Base-by-base conservation (phyloP, 177 flowering plant genomes). In the Vitis hybrid region DNA sequence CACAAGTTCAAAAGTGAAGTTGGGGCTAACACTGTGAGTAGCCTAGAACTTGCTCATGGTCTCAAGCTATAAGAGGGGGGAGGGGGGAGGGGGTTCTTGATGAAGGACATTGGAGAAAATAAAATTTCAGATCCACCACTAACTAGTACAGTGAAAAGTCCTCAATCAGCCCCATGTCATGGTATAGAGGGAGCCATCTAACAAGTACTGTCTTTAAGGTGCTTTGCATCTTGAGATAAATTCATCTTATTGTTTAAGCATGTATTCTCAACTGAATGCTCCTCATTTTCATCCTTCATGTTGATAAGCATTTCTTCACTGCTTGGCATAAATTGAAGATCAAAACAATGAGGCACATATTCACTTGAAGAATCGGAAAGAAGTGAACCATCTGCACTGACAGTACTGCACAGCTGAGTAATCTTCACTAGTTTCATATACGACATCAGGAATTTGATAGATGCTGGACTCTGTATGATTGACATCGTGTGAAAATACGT, bases 161-260 rank as follows among this genome's bases (percentile, higher is more conserved):
- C 94, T 51, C 97, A 52, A 91, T 91, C 18, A 91, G 75, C 48
- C 94, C 94, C 97, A 89, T 91, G 62, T 88, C 97, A 80, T 91
- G 97, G 77, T 91, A 91, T 70, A 85, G 94, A 67, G 97, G 97
- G 64, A 91, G 93, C 97, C 97, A 91, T 74, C 94, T 91, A 4
- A 91, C 84, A 5, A 88, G 75, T 10, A 85, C 90, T 54, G 92
- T 89, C 67, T 72, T 86, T 66, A 92, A 87, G 56, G 88, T 10
- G 67, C n/a, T 48, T 60, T 68, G 56, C 79, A 32, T 70, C 74
- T 21, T 72, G 75, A 12, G 50, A 68, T 65, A 67, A 59, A 67
- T 60, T 70, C 52, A 71, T 64, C 56, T 72, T 65, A 65, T 56
- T 67, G 67, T 57, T 56, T 15, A 60, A 70, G 73, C 65, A 70